Evolutionary conservation across 352 stramenopile species (phyloP).

Genomic region (Phytophthora uliginosa): DNA sequence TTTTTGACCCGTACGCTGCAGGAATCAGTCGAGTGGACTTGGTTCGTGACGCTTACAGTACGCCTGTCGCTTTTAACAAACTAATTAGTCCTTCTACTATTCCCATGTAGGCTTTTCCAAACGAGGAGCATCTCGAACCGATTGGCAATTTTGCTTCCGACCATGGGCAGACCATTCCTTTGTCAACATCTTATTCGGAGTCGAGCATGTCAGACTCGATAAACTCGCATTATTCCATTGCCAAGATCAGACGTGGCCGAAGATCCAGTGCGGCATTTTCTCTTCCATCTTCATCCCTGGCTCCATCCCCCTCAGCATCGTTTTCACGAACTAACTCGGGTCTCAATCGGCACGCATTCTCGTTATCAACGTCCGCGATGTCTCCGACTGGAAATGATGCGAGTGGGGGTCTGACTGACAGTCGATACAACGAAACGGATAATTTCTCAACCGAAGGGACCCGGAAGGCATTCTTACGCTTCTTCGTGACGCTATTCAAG

Average conservation of each 20-base stretch:
- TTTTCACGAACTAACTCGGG: constrained; percentile 40
- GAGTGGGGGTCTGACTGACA: constrained; percentile 64
- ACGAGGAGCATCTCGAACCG: constrained; percentile 84
- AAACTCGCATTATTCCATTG: constrained; percentile 72
- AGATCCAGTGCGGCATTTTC: constrained; percentile 58
- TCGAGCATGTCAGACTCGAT: constrained; percentile 57
- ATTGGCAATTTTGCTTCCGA: constrained; percentile 81
- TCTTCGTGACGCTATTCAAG: constrained; percentile 86
- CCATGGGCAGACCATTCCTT: constrained; percentile 74
- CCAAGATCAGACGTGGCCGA: constrained; percentile 73
- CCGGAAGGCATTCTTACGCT: constrained; percentile 83
- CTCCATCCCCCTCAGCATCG: constrained; percentile 33
- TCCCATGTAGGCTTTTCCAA: constrained; percentile 68
- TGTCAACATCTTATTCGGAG: constrained; percentile 69
- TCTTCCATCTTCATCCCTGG: constrained; percentile 40
- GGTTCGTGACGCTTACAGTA: constrained; percentile 29
- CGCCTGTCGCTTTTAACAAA: background rate
- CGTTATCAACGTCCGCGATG: constrained; percentile 33
- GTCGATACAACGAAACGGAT: constrained; percentile 73
- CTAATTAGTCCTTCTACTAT: background rate
- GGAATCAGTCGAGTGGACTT: constrained; percentile 79
- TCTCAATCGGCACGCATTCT: constrained; percentile 47
- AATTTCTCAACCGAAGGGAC: constrained; percentile 73
- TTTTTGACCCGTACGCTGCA: constrained; percentile 83
- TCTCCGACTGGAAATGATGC: constrained; percentile 39